Percentiles rank a stretch among this genome's conserved stretches.
Conservation (phyloP, 1,284 basidiomycete genomes). For the Fomitiporia mediterranea region DNA sequence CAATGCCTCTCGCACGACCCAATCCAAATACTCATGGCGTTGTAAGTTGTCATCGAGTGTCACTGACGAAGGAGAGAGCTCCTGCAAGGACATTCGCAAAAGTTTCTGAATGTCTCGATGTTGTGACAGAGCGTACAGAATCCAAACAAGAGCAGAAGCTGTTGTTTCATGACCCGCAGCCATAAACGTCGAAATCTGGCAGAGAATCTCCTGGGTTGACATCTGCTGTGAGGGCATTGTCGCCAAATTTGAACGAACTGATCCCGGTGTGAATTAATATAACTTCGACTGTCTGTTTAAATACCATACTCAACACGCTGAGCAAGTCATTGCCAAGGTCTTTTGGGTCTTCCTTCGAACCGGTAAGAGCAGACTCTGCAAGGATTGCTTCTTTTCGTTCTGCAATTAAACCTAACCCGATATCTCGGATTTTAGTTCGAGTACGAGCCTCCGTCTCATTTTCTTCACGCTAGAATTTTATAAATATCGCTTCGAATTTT, state of each 20-base stretch:
- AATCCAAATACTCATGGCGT: slow-evolving; percentile 50
- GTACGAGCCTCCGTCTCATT: slow-evolving; percentile 40
- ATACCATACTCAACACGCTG: slow-evolving; percentile 47
- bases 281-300: neutral
- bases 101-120: slow-evolving; percentile 49
- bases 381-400: slow-evolving; percentile 35
- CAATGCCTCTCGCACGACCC: slow-evolving; percentile 60
- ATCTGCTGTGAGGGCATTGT: slow-evolving; percentile 48
- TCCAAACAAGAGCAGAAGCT: slow-evolving; percentile 66
- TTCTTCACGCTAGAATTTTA: slow-evolving; percentile 36
- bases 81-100: slow-evolving; percentile 51
- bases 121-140: slow-evolving; percentile 58
- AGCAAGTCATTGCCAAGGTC: slow-evolving; percentile 43
- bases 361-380: slow-evolving; percentile 22
- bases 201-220: slow-evolving; percentile 61
- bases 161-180: slow-evolving; percentile 64
- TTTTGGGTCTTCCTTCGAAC: slow-evolving; percentile 5
- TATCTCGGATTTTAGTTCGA: slow-evolving; percentile 45
- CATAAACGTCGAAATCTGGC: slow-evolving; percentile 76
- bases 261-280: neutral
- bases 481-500: slow-evolving; percentile 11
- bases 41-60: slow-evolving; percentile 35
- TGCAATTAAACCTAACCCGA: slow-evolving; percentile 53
- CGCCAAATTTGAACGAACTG: slow-evolving; percentile 59
- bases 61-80: slow-evolving; percentile 21